A percentile compares a stretch with the other conserved stretches of the same genome.
phyloP scores from a whole-genome alignment of 2,329 filamentous ascomycete species.

The Colletotrichum tamarilloi region DNA sequence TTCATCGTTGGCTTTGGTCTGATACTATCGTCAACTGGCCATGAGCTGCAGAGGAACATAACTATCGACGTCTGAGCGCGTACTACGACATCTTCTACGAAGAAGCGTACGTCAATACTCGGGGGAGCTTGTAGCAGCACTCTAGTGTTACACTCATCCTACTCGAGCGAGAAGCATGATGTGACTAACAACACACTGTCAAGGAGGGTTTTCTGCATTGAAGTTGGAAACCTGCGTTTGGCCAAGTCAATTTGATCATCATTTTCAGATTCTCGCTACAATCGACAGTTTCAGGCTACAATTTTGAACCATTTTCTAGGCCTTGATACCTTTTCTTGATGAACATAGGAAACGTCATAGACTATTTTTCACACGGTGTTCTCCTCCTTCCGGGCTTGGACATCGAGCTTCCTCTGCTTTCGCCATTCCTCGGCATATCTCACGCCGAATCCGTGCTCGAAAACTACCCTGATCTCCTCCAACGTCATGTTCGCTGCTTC shows the following conservation, averaged over 20 bases:
- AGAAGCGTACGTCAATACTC: neutral
- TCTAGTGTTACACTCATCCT: neutral
- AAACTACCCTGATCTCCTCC: conserved; percentile 64
- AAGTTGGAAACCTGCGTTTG: neutral
- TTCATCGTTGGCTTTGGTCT: neutral
- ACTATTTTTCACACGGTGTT: neutral
- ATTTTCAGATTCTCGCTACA: neutral
- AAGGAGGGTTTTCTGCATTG: too few species aligned
- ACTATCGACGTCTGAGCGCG: neutral
- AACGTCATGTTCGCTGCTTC: conserved; percentile 66
- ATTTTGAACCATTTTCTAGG: too few species aligned
- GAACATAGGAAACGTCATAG: too few species aligned
- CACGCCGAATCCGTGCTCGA: conserved; percentile 59
- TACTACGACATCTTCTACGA: neutral
- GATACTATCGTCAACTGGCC: neutral
- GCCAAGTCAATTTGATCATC: neutral
- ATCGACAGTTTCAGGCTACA: neutral
- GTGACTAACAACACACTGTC: neutral
- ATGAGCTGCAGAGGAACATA: neutral
- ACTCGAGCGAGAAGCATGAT: too few species aligned
- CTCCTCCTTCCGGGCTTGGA: neutral
- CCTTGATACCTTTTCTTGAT: too few species aligned
- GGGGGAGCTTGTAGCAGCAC: neutral
- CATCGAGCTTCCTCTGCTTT: conserved; percentile 42
- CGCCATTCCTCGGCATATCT: conserved; percentile 52